These are phyloP conservation scores for Colletotrichum kahawae DNA, from an alignment of 2,329 filamentous ascomycete species.

Conservation along the genomic window DNA sequence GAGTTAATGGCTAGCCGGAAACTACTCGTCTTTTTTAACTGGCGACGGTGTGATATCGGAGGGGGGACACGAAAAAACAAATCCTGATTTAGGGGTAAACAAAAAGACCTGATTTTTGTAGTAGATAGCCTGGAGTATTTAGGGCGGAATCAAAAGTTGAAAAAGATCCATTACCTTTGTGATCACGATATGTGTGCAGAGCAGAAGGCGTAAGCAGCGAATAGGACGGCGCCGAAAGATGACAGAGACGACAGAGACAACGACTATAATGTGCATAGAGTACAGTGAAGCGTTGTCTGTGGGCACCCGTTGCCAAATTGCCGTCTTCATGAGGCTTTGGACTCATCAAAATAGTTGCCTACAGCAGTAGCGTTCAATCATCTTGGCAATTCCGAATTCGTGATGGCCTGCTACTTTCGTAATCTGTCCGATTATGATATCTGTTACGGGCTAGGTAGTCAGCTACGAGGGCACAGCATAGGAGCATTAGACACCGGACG, in stretches of 20 bases:
- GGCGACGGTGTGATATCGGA: slow-evolving; percentile 1
- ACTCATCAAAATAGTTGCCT: neutral
- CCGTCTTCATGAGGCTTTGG: no score
- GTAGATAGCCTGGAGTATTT: neutral
- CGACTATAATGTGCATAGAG: neutral
- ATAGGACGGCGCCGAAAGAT: neutral
- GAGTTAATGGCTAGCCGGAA: slow-evolving; percentile 11
- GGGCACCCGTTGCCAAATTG: no score
- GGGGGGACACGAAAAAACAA: neutral
- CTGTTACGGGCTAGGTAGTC: neutral
- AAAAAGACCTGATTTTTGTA: neutral
- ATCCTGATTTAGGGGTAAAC: neutral
- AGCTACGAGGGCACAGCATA: neutral
- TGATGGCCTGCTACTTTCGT: neutral
- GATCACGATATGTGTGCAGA: neutral
- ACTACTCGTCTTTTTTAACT: neutral
- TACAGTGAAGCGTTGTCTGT: no score
- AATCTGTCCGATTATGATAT: neutral
- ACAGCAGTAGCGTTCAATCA: neutral
- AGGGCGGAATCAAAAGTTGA: neutral
- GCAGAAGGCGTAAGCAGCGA: neutral
- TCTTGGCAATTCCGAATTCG: neutral
- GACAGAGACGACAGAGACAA: neutral
- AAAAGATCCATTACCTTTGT: no score
- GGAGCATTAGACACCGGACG: neutral